phyloP scores from a whole-genome alignment of 306 rosid genomes.

The Senna tora region DNA sequence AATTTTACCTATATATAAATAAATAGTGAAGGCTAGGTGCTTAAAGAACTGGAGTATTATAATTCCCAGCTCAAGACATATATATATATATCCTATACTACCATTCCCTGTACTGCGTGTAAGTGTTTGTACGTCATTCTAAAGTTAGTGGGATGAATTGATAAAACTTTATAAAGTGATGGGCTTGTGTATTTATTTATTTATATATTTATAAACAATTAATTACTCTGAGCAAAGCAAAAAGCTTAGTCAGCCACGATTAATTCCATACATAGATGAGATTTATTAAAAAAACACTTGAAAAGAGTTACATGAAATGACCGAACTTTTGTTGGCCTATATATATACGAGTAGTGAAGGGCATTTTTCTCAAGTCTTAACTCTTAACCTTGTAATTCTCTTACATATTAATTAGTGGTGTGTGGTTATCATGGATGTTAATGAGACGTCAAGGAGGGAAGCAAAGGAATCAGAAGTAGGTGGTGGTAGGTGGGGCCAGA shows the following conservation, averaged over 20 bases:
- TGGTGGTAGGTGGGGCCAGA: conserved; percentile 2
- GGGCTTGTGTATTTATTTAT: conserved; percentile 16
- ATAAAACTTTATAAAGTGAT: not conserved
- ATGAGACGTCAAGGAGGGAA: not conserved
- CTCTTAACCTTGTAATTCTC: no score
- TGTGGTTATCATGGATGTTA: no score
- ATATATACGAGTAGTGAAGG: conserved; percentile 34
- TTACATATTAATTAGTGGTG: no score
- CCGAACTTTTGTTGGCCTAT: conserved; percentile 33
- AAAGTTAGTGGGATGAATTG: conserved; percentile 18
- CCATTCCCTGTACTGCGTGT: not conserved
- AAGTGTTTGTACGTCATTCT: not conserved
- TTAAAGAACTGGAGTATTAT: no score
- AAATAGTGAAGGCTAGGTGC: no score
- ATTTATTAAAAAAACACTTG: no score
- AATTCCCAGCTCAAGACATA: not conserved
- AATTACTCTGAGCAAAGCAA: conserved; percentile 27
- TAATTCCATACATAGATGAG: conserved; percentile 30
- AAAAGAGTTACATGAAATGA: not conserved
- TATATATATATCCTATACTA: no score
- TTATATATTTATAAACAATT: conserved; percentile 17
- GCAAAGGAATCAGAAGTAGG: conserved; percentile 30
- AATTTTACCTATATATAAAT: no score
- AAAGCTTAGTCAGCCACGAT: conserved; percentile 43
- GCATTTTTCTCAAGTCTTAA: conserved; percentile 25